Evolutionary conservation across 768 basidiomycete species (phyloP), one percentile per base, ranked within the genome.

Genomic region (Mycena galericulata): DNA sequence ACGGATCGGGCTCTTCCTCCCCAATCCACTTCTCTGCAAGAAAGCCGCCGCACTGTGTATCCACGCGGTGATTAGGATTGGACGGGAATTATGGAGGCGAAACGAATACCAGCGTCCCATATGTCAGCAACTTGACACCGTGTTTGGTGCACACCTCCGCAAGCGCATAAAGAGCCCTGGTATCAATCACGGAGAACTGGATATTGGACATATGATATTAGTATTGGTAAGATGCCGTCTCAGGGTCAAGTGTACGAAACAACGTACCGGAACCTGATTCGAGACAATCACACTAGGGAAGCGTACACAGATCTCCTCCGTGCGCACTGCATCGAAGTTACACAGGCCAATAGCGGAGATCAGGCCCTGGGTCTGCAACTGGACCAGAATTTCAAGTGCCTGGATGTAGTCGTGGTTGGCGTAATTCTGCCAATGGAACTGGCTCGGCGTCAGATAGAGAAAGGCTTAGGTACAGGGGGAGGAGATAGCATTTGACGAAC

Each of bases 401-500:
- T 70, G 72, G 30, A 86, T 68, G 68, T 86, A 86, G n/a, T 79
- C 78, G 36, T 79, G 80, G 74, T 85, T 81, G 11, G 79, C 75
- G 68, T 87, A 87, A 86, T 95, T 87, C 70, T 94, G 88, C 93
- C 93, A 95, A 73, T 95, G 90, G 75, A 95, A 90, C 93, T 95
- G 53, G 47, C 18, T 55, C 34, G 57, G 61, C 51, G 26, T 57
- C 47, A 7, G 58, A 12, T 30, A 29, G 50, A 7, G 41, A 24
- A 43, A 43, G 36, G n/a, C n/a, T n/a, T n/a, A 36, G 34, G 50
- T 49, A 43, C 32, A 51, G 46, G 41, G 38, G 41, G 45, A 50
- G 47, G 36, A 55, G 63, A 55, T 67, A 66, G 17, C 49, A 46
- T 30, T 58, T 51, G 29, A 43, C 78, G 62, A 71, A 89, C 93